A percentile compares a stretch with the other conserved stretches of the same genome.
Evolutionary conservation across 1,284 basidiomycete genomes (phyloP).

Genomic region (Rhodotorula glutinis): DNA sequence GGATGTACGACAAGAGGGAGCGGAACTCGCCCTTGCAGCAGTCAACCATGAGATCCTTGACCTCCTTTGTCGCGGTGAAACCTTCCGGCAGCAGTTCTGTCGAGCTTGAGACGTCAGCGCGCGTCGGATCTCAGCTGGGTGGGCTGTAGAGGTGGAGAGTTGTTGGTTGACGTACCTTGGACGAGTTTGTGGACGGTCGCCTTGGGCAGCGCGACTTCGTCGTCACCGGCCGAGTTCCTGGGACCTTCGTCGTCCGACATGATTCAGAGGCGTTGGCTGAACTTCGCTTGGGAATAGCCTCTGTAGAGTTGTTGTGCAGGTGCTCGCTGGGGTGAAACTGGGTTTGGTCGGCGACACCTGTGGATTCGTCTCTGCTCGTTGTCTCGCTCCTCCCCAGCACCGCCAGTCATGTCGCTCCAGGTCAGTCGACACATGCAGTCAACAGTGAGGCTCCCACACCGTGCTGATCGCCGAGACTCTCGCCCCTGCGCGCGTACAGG

Average conservation of each 20-base stretch:
- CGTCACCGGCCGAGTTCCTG: constrained; percentile 64
- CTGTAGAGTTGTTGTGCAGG: too few species aligned
- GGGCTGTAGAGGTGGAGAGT: neutral
- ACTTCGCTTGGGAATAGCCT: too few species aligned
- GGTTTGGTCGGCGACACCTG: too few species aligned
- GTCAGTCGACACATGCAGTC: neutral
- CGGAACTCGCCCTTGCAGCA: constrained; percentile 87
- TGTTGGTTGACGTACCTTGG: constrained; percentile 61
- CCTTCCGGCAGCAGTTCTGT: constrained; percentile 87
- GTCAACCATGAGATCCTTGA: constrained; percentile 92
- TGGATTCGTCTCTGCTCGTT: too few species aligned
- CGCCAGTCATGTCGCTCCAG: constrained; percentile 29
- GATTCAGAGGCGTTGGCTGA: neutral
- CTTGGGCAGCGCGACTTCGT: constrained; percentile 91
- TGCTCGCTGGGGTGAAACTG: neutral
- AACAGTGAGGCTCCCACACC: too few species aligned
- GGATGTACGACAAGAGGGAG: too few species aligned
- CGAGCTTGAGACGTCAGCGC: neutral
- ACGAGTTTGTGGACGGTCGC: constrained; percentile 98
- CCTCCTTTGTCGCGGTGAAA: constrained; percentile 89
- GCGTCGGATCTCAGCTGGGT: too few species aligned
- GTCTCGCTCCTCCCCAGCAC: neutral
- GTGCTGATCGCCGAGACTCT: too few species aligned
- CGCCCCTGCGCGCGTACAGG: too few species aligned
- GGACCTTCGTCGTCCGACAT: constrained; percentile 61